These are phyloP conservation scores for Penicillium glabrum DNA, from an alignment of 2,329 filamentous ascomycete genomes.

Conservation along the genomic window DNA sequence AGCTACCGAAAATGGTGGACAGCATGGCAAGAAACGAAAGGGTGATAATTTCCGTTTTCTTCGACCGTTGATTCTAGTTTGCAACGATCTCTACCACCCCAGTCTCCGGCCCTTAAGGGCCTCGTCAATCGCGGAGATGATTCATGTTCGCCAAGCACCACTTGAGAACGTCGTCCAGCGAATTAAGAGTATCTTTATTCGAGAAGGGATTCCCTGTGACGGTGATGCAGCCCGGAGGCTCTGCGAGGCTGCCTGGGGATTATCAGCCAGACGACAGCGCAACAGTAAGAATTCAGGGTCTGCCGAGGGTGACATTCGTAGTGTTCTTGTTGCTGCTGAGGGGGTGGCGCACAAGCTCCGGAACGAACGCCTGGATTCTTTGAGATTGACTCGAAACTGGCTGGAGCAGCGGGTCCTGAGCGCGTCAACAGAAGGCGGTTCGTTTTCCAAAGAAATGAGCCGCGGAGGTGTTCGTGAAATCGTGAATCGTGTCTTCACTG, in stretches of 20 bases:
- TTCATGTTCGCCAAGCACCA: slow-evolving; percentile 86
- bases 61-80: slow-evolving; percentile 88
- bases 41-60: slow-evolving; percentile 84
- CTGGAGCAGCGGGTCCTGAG: slow-evolving; percentile 59
- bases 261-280: slow-evolving; percentile 57
- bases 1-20: slow-evolving; percentile 24
- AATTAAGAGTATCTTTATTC: slow-evolving; percentile 80
- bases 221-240: slow-evolving; percentile 78
- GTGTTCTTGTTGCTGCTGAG: slow-evolving; percentile 64
- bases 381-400: slow-evolving; percentile 58
- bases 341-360: slow-evolving; percentile 64
- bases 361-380: slow-evolving; percentile 39
- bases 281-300: slow-evolving; percentile 44
- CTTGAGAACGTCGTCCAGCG: slow-evolving; percentile 81
- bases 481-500: slow-evolving; percentile 64
- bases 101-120: slow-evolving; percentile 84
- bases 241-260: slow-evolving; percentile 66
- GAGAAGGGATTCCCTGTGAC: slow-evolving; percentile 85
- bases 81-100: slow-evolving; percentile 95
- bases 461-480: slow-evolving; percentile 64
- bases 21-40: slow-evolving; percentile 56
- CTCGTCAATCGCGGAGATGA: slow-evolving; percentile 79
- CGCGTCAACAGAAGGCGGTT: slow-evolving; percentile 53
- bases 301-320: slow-evolving; percentile 59
- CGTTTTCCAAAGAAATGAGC: slow-evolving; percentile 58